These are phyloP conservation scores for Boletus barrowsii DNA, from an alignment of 768 basidiomycete genomes.

Conservation along the genomic window DNA sequence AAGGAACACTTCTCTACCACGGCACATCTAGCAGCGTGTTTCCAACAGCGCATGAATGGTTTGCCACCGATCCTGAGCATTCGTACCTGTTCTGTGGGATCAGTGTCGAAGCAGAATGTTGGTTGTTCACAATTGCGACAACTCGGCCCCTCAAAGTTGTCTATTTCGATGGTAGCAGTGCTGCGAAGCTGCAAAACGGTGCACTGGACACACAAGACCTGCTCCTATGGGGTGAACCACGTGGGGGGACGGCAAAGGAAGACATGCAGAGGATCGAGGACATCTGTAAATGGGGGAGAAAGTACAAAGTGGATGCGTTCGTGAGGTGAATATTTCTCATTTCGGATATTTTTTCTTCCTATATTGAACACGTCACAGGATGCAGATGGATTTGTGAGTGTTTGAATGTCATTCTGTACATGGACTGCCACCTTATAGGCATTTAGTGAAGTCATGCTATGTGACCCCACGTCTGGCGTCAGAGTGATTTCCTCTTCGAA, in stretches of 20 bases:
- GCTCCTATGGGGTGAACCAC: conserved; percentile 27
- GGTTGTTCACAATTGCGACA: conserved; percentile 30
- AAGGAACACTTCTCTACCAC: conserved; percentile 35
- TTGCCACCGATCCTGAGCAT: conserved; percentile 33
- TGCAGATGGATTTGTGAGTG: conserved; percentile 47
- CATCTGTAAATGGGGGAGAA: conserved; percentile 34
- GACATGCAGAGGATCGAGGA: conserved; percentile 27
- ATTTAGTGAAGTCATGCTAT: conserved; percentile 43
- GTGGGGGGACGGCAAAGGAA: conserved; percentile 12
- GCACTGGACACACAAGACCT: conserved; percentile 38
- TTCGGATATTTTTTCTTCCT: conserved; percentile 13
- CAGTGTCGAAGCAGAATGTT: conserved; percentile 13
- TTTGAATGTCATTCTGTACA: neutral
- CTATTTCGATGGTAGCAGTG: conserved; percentile 27
- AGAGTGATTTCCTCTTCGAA: conserved; percentile 38
- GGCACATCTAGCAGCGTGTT: conserved; percentile 14
- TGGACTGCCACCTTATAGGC: neutral
- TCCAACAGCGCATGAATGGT: conserved; percentile 30
- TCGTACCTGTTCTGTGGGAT: conserved; percentile 37
- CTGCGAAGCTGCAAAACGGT: conserved; percentile 6
- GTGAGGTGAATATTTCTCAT: conserved; percentile 24
- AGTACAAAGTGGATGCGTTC: conserved; percentile 34
- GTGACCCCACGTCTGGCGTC: conserved; percentile 33
- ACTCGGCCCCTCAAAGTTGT: conserved; percentile 29
- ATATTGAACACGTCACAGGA: conserved; percentile 19